A percentile compares a stretch with the other conserved stretches of the same genome.
These are phyloP conservation scores for Carallia brachiata DNA, from an alignment of 345 rosid species.

Conservation along the genomic window DNA sequence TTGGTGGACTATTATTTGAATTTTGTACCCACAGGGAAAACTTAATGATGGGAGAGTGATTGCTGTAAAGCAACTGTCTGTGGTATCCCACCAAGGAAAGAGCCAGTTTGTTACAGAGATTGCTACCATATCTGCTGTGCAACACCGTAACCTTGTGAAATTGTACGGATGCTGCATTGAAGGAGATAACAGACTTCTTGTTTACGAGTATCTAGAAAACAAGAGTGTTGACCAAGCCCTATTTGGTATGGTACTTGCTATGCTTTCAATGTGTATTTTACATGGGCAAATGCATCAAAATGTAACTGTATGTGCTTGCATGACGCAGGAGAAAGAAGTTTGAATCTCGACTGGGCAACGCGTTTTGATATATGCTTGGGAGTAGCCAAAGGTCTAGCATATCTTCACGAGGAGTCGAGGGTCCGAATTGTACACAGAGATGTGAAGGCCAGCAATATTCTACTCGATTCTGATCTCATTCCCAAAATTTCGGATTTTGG, in stretches of 20 bases:
- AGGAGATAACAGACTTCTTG: conserved; percentile 56
- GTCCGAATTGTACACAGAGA: conserved; percentile 55
- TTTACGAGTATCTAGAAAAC: conserved; percentile 70
- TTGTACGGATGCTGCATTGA: conserved; percentile 67
- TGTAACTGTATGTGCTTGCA: conserved; percentile 7
- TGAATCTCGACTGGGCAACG: conserved; percentile 42
- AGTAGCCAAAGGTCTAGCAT: conserved; percentile 54
- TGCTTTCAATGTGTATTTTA: background rate
- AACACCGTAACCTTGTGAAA: conserved; percentile 72
- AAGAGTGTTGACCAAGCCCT: conserved; percentile 75
- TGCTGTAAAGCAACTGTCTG: conserved; percentile 70
- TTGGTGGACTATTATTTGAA: background rate
- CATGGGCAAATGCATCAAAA: background rate
- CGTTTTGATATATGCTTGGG: conserved; percentile 52
- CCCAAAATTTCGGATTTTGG: conserved; percentile 67
- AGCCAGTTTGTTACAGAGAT: conserved; percentile 69
- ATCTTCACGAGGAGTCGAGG: conserved; percentile 66
- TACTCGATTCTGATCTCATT: conserved; percentile 46
- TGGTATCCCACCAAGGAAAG: conserved; percentile 66
- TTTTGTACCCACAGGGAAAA: conserved; percentile 30
- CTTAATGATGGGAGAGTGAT: conserved; percentile 59
- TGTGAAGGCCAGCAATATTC: conserved; percentile 49
- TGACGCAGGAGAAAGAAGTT: conserved; percentile 34
- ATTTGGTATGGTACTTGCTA: conserved; percentile 36
- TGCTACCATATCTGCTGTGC: conserved; percentile 60